phyloP scores from a whole-genome alignment of 1,284 basidiomycete species.

The Apiotrichum sp. region DNA sequence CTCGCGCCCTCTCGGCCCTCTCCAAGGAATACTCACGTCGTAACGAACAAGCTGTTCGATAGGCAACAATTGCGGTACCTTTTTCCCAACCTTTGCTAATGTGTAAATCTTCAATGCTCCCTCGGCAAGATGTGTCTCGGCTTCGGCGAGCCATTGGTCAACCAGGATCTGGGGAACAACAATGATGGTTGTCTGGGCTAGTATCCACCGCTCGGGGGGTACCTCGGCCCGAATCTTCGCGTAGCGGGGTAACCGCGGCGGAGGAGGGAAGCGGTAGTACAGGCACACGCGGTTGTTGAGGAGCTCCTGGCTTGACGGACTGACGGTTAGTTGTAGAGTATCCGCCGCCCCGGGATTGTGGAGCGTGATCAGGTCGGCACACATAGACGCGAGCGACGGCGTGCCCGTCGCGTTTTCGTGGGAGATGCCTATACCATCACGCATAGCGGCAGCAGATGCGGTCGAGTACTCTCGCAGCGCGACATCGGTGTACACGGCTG shows the following conservation, averaged over 20 bases:
- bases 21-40: conserved; percentile 56
- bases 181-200: conserved; percentile 69
- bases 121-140: conserved; percentile 62
- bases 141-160: conserved; percentile 72
- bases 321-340: conserved; percentile 4
- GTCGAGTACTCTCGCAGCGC: conserved; percentile 32
- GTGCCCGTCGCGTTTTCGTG: conserved; percentile 1
- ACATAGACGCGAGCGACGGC: conserved; percentile 28
- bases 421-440: conserved; percentile 10
- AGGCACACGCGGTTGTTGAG: conserved; percentile 15
- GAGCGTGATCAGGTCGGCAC: conserved; percentile 24
- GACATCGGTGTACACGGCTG: conserved; percentile 28
- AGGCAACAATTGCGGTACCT: conserved; percentile 50
- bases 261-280: conserved; percentile 24
- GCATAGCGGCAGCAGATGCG: conserved; percentile 10
- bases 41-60: conserved; percentile 58
- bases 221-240: conserved; percentile 8
- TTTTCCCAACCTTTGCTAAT: conserved; percentile 51
- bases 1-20: no score
- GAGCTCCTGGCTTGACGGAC: not conserved
- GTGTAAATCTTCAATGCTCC: conserved; percentile 54
- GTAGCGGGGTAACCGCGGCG: conserved; percentile 7
- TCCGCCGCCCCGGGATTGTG: conserved; percentile 16
- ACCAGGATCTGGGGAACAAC: conserved; percentile 70
- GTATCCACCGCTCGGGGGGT: conserved; percentile 51